Conservation (phyloP, 2,329 filamentous ascomycete species). For the Diplodia corticola region DNA sequence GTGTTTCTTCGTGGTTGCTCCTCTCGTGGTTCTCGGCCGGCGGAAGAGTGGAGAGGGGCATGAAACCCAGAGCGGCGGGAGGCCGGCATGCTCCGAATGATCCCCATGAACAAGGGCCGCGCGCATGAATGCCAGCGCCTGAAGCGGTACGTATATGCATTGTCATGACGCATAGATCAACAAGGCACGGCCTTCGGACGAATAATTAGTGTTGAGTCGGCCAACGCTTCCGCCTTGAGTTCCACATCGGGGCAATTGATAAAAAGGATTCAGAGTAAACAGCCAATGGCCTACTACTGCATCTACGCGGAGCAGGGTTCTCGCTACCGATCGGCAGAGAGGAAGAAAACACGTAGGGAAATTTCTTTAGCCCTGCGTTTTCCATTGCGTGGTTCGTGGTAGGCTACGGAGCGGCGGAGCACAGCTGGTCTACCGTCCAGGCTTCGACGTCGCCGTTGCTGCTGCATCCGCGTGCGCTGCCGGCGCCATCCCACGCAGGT, state of each 20-base stretch:
- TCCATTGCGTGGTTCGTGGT: neutral
- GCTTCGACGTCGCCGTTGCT: neutral
- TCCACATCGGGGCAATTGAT: neutral
- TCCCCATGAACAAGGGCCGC: neutral
- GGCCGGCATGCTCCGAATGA: neutral
- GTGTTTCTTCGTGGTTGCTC: neutral
- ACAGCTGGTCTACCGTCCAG: neutral
- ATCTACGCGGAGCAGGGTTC: neutral
- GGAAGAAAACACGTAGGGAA: neutral
- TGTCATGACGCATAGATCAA: neutral
- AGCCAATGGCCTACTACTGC: neutral
- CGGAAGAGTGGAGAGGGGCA: neutral
- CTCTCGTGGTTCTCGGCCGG: neutral
- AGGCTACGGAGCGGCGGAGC: neutral
- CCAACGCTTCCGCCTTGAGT: neutral
- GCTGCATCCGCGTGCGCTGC: neutral
- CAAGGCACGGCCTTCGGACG: neutral
- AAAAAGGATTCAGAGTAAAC: neutral
- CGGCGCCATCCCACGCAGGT: neutral
- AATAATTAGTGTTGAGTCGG: neutral
- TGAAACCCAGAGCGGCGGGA: neutral
- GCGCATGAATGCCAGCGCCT: neutral
- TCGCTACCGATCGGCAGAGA: neutral
- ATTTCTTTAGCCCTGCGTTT: neutral
- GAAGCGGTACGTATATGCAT: neutral